Evolutionary conservation across 2,329 filamentous ascomycete species (phyloP).

Genomic region (Fusarium secorum): DNA sequence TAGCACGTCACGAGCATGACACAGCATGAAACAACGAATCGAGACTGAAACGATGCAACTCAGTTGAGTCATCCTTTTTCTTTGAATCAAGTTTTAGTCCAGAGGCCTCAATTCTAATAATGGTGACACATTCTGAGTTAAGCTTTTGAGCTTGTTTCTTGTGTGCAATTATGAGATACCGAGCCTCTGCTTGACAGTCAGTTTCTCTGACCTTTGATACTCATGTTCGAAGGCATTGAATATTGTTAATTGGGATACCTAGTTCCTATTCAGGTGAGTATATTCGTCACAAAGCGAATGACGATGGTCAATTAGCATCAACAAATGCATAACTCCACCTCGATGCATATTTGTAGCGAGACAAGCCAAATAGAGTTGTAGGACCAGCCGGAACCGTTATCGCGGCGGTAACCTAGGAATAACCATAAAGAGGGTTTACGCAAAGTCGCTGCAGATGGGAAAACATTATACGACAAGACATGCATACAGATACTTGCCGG

Average conservation of each 20-base stretch:
- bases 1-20: conserved; percentile 8
- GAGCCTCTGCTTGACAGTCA: background rate
- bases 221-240: background rate
- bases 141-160: conserved; percentile 1
- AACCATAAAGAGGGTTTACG: background rate
- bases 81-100: conserved; percentile 4
- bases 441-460: background rate
- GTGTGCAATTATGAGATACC: background rate
- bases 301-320: background rate
- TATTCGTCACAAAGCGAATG: background rate
- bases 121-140: background rate
- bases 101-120: background rate
- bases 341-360: background rate
- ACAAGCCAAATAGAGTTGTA: background rate
- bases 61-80: background rate
- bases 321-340: background rate
- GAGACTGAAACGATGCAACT: conserved; percentile 7
- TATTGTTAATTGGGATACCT: too few species aligned
- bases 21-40: conserved; percentile 16
- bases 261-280: background rate
- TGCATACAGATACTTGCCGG: background rate
- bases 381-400: background rate
- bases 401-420: background rate
- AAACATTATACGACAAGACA: background rate
- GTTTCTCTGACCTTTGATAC: background rate